Base-by-base conservation (phyloP, 345 rosid species). In the Pugionium dolabratum region DNA sequence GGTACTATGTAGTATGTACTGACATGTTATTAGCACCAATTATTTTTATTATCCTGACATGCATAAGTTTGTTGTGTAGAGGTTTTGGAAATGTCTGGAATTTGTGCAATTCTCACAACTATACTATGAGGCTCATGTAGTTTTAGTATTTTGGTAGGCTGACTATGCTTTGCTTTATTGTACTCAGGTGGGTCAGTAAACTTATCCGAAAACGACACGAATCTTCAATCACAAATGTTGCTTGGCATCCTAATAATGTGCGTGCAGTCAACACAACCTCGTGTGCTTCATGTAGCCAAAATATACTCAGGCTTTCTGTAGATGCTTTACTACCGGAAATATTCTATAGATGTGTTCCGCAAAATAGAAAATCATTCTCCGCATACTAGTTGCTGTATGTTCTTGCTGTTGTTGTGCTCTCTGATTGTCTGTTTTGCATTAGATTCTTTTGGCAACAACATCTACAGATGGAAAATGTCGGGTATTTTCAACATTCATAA, bases 191-290 rank as follows among this genome's bases (percentile, higher is more conserved):
- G 99, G 97, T 94, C 58, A 94, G 99, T 79, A 94, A 90, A 78
- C 93, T 94, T 68, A 85, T 90, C 73, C 85, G 96, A 83, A 94
- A 88, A 76, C 81, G 83, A 54, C 97, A 94, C 32, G 84, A 86
- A 63, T 90, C 97, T 40, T 94, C 99, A 27, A 97, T 94, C 76
- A 94, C 97, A 63, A 77, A 82, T 72, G 88, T 90, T 76, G 97
- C 97, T 25, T 94, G 99, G 97, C 99, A 94, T 78, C 99, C 97
- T 60, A 86, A 94, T 71, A 94, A 90, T 81, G 99, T 90, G n/a
- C 1, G 95, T 78, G 45, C 51, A 60, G 37, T 51, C 34, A 43
- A 45, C 61, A 58, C 9, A 67, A 35, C 44, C 64, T 33, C 25
- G 5, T 54, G 28, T 43, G 43, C 27, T 25, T 59, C 31, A 18